A percentile compares a stretch with the other conserved stretches of the same genome.
Evolutionary conservation across 495 filamentous ascomycete genomes (phyloP).

Genomic region (Cudoniella acicularis): DNA sequence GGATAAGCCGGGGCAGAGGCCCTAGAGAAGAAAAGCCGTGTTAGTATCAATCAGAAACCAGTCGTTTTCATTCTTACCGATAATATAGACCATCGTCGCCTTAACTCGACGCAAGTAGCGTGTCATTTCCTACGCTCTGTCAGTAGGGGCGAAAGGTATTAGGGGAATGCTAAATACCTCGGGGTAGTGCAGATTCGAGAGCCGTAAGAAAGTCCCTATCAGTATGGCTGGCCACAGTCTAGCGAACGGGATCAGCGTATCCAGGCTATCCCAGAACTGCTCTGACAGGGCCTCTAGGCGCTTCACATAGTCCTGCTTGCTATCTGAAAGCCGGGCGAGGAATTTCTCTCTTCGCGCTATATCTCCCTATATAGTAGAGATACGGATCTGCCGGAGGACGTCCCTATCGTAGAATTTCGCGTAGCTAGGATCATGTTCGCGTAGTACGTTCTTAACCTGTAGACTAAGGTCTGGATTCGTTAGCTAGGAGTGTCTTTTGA

Average conservation of each 20-base stretch:
- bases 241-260: not conserved
- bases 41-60: slow-evolving; percentile 12
- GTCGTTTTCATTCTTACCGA: slow-evolving; percentile 1
- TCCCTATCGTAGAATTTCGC: slow-evolving; percentile 3
- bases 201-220: not conserved
- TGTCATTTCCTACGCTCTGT: slow-evolving; percentile 13
- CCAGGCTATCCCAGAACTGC: not conserved
- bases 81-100: slow-evolving; percentile 1
- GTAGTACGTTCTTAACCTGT: not conserved
- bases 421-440: not conserved
- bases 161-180: not conserved
- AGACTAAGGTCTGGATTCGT: not conserved
- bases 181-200: not conserved
- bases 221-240: not conserved
- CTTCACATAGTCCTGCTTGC: not conserved
- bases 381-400: slow-evolving; percentile 8
- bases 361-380: slow-evolving; percentile 3
- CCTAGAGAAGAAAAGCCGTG: slow-evolving; percentile 22
- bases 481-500: not conserved
- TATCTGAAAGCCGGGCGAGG: slow-evolving; percentile 6
- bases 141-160: slow-evolving; percentile 2
- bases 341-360: slow-evolving; percentile 4
- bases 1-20: slow-evolving; percentile 19
- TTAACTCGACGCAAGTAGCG: slow-evolving; percentile 11
- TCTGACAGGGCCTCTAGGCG: not conserved